Conservation (phyloP, 345 rosid genomes). For the Sisymbrium irio region DNA sequence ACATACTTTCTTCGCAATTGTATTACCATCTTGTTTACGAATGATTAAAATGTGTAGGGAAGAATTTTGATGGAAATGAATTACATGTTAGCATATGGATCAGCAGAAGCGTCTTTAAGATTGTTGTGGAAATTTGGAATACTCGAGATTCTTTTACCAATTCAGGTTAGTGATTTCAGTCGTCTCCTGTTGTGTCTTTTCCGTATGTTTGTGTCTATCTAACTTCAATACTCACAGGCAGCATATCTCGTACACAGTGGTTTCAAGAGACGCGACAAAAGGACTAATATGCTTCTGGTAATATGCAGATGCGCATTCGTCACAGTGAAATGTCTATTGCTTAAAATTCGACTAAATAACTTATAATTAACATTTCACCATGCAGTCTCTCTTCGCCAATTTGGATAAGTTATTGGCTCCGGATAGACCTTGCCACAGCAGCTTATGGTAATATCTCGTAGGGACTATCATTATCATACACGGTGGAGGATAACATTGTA, state of each 20-base stretch:
- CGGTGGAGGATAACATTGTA: neutral
- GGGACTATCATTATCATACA: too few species aligned
- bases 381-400: slow-evolving; percentile 72
- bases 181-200: neutral
- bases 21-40: neutral
- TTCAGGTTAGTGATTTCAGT: slow-evolving; percentile 49
- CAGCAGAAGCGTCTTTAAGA: slow-evolving; percentile 90
- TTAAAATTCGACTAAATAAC: neutral
- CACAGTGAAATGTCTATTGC: neutral
- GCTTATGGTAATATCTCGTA: slow-evolving; percentile 52
- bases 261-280: slow-evolving; percentile 73
- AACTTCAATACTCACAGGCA: slow-evolving; percentile 50
- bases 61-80: slow-evolving; percentile 89
- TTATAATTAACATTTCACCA: slow-evolving; percentile 20
- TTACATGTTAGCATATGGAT: slow-evolving; percentile 91
- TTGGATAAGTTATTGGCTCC: slow-evolving; percentile 82
- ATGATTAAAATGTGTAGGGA: slow-evolving; percentile 42
- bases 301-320: neutral
- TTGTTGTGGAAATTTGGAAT: slow-evolving; percentile 87
- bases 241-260: slow-evolving; percentile 63
- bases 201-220: slow-evolving; percentile 20
- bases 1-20: neutral
- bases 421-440: slow-evolving; percentile 78
- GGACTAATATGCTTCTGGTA: slow-evolving; percentile 88
- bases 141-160: slow-evolving; percentile 72